Conservation (phyloP, 73 alveolate genomes). For the Symbiodinium pilosum region DNA sequence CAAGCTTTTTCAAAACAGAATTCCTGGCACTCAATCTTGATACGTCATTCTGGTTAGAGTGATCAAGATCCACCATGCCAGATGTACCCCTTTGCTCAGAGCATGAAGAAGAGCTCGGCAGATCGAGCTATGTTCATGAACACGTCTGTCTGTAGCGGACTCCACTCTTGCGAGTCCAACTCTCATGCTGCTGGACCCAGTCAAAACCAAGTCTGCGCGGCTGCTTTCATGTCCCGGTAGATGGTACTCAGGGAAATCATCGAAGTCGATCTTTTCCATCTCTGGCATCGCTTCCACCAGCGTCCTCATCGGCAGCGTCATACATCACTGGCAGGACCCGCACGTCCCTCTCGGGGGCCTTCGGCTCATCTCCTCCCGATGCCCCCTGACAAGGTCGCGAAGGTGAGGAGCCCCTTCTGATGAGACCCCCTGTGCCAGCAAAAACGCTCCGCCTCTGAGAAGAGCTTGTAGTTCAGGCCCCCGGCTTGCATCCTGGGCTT, state of each 20-base stretch:
- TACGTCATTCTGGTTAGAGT: neutral
- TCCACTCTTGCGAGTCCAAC: slow-evolving; percentile 19
- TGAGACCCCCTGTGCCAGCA: neutral
- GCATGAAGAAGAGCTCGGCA: slow-evolving; percentile 33
- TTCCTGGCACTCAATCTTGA: neutral
- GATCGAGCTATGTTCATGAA: slow-evolving; percentile 12
- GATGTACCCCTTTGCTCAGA: neutral
- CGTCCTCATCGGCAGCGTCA: slow-evolving; percentile 68
- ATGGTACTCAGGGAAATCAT: slow-evolving; percentile 53
- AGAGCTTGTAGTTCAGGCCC: neutral
- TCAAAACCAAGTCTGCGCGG: slow-evolving; percentile 21
- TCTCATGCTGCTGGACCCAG: slow-evolving; percentile 28
- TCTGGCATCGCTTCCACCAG: neutral
- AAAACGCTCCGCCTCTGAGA: neutral
- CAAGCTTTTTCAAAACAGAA: neutral
- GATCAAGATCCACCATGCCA: neutral
- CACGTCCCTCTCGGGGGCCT: neutral
- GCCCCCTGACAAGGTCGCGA: neutral
- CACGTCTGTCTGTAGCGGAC: slow-evolving; percentile 23
- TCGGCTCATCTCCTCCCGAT: neutral
- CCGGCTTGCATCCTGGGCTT: neutral
- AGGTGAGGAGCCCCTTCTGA: neutral
- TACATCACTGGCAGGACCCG: slow-evolving; percentile 30
- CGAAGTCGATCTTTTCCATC: slow-evolving; percentile 33
- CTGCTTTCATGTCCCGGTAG: slow-evolving; percentile 16